Evolutionary conservation across 2,329 filamentous ascomycete species (phyloP).

Genomic region (Cercospora sp.): DNA sequence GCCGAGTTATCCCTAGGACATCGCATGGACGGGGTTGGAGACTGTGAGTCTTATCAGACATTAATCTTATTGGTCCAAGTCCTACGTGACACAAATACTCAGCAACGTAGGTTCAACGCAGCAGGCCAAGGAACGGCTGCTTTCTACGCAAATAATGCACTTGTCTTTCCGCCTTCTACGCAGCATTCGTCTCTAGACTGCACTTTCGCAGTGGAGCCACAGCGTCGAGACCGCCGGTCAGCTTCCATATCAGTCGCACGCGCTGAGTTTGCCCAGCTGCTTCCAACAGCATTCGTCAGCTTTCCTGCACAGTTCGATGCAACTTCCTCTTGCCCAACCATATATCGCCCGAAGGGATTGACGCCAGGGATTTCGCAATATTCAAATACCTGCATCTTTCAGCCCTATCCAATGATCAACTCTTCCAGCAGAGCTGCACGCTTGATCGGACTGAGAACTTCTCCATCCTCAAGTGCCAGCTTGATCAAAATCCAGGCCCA

Average conservation of each 20-base stretch:
- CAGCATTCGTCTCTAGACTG: not conserved
- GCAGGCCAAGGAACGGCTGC: not conserved
- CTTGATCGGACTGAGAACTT: not conserved
- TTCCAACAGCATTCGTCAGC: not conserved
- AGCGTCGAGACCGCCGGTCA: not conserved
- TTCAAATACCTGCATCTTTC: not conserved
- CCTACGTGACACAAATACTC: too few relatives aligned
- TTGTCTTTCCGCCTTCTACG: not conserved
- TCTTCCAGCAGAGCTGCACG: constrained; percentile 3
- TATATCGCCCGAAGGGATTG: not conserved
- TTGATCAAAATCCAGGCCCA: not conserved
- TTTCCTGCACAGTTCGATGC: not conserved
- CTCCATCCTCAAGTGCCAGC: not conserved
- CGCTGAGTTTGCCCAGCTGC: not conserved
- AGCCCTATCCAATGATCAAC: not conserved
- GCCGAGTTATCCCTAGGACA: not conserved
- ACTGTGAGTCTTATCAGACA: not conserved
- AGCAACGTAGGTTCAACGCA: too few relatives aligned
- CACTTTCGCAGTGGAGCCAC: not conserved
- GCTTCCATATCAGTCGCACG: not conserved
- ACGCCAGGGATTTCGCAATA: not conserved
- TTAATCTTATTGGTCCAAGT: not conserved
- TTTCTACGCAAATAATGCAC: not conserved
- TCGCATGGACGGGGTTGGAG: not conserved
- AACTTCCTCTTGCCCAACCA: not conserved